Percentiles rank a stretch among this genome's conserved stretches.
phyloP scores from a whole-genome alignment of 345 rosid species.

The Lagerstroemia speciosa region DNA sequence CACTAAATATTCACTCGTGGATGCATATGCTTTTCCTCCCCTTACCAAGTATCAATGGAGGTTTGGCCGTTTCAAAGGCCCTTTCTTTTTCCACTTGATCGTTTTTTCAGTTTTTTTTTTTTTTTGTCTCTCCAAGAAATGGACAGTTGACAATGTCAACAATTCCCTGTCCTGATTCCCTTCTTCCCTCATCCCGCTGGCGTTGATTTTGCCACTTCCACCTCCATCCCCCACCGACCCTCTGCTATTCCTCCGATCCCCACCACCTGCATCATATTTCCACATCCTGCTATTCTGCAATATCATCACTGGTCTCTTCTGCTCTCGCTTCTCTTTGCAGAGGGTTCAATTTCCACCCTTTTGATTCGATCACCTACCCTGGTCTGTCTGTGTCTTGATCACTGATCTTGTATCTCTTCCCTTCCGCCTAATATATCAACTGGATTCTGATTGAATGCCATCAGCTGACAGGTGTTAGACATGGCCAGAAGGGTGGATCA shows the following conservation, averaged over 20 bases:
- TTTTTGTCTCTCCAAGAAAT: neutral
- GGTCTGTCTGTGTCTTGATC: neutral
- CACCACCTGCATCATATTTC: neutral
- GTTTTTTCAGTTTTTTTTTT: neutral
- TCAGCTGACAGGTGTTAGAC: constrained; percentile 16
- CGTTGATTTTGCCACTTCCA: neutral
- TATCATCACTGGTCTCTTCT: neutral
- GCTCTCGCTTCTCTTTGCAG: neutral
- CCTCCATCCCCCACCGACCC: neutral
- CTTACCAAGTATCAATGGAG: neutral
- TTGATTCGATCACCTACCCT: neutral
- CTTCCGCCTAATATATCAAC: neutral
- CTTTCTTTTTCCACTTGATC: neutral
- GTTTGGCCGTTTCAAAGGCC: neutral
- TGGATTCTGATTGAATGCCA: neutral
- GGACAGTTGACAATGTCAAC: constrained; percentile 6
- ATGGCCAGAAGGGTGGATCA: constrained; percentile 57
- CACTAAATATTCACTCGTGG: too few species aligned
- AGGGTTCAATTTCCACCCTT: neutral
- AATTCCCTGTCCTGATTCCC: neutral
- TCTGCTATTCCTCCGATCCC: neutral
- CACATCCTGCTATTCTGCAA: neutral
- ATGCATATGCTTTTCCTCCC: too few species aligned
- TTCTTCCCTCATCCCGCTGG: neutral
- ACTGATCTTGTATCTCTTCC: neutral